Percentiles rank a stretch among this genome's conserved stretches.
These are phyloP conservation scores for Salisapilia sapeloensis DNA, from an alignment of 352 stramenopile species.

Conservation along the genomic window DNA sequence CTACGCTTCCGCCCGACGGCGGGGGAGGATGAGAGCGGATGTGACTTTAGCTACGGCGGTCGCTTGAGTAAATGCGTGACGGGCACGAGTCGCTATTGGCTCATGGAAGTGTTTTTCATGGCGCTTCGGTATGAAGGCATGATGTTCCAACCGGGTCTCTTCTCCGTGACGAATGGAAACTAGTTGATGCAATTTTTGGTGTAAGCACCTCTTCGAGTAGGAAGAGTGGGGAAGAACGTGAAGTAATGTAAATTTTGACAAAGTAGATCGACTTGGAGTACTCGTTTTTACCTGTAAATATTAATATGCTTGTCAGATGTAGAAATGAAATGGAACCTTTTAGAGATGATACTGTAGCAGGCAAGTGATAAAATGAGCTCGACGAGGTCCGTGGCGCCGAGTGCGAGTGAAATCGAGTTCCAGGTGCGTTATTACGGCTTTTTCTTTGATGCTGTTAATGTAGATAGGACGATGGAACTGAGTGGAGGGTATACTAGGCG, in stretches of 20 bases:
- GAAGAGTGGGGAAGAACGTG: background rate
- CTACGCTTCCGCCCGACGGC: slow-evolving; percentile 22
- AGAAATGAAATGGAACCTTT: too few relatives aligned
- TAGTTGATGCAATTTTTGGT: too few relatives aligned
- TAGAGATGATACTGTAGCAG: background rate
- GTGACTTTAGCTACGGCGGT: slow-evolving; percentile 28
- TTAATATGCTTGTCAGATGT: too few relatives aligned
- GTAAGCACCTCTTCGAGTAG: too few relatives aligned
- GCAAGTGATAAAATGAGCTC: background rate
- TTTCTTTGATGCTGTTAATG: background rate
- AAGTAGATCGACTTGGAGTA: background rate
- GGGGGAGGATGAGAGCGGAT: slow-evolving; percentile 10
- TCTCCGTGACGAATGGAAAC: too few relatives aligned
- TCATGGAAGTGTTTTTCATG: slow-evolving; percentile 44
- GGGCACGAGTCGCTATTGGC: slow-evolving; percentile 27
- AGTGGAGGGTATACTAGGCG: slow-evolving; percentile 16
- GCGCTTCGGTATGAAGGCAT: slow-evolving; percentile 33
- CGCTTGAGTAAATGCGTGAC: slow-evolving; percentile 20
- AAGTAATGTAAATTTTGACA: background rate
- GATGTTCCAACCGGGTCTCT: slow-evolving; percentile 28
- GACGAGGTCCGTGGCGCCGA: background rate
- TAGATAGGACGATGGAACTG: background rate
- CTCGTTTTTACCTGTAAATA: too few relatives aligned
- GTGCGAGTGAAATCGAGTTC: slow-evolving; percentile 66
- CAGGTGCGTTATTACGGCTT: slow-evolving; percentile 13